A percentile compares a stretch with the other conserved stretches of the same genome.
phyloP scores from a whole-genome alignment of 306 rosid genomes.

The Carpinus viminea region DNA sequence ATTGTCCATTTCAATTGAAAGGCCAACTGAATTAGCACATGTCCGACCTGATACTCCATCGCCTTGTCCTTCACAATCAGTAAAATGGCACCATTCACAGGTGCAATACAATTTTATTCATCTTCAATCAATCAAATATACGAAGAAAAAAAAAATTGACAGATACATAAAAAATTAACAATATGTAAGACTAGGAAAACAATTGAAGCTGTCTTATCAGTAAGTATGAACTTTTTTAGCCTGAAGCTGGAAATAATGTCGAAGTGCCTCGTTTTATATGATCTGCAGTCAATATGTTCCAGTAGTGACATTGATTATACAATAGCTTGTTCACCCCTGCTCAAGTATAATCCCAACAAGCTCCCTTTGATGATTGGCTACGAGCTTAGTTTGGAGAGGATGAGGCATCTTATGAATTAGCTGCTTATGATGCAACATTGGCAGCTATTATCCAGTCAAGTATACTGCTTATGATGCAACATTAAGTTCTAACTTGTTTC shows the following conservation, averaged over 20 bases:
- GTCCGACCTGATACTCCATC: constrained; percentile 32
- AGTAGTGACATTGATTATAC: not conserved
- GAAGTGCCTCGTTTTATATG: not conserved
- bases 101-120: constrained; percentile 17
- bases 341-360: not conserved
- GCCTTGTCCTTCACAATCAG: constrained; percentile 46
- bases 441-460: not conserved
- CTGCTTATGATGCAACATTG: not conserved
- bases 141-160: not conserved
- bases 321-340: not conserved
- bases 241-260: not conserved
- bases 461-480: not conserved
- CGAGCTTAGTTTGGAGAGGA: not conserved
- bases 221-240: not conserved
- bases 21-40: constrained; percentile 34
- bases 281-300: not conserved
- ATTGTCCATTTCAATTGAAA: constrained; percentile 39
- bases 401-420: not conserved
- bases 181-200: not conserved
- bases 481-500: not conserved
- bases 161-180: not conserved
- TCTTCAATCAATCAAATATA: constrained; percentile 17
- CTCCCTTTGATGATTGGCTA: not conserved
- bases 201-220: not conserved
- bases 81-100: constrained; percentile 26